Evolutionary conservation across 495 filamentous ascomycete species (phyloP).

Genomic region (Rhypophila decipiens): DNA sequence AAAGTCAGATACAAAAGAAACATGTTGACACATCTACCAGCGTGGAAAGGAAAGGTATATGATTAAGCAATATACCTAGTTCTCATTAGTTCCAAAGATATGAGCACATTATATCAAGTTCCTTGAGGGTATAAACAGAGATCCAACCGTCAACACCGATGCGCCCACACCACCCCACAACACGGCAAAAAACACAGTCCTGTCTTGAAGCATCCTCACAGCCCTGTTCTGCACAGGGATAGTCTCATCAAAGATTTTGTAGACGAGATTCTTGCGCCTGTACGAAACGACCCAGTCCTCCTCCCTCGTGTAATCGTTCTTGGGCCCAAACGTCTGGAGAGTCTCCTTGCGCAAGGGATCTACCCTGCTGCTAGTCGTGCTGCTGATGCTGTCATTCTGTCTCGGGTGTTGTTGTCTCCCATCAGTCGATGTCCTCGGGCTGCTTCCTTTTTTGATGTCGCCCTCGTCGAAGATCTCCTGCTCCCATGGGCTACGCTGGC

Average conservation of each 20-base stretch:
- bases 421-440: not conserved
- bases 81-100: too few relatives aligned
- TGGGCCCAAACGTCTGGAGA: constrained; percentile 39
- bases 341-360: constrained; percentile 36
- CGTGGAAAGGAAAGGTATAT: too few relatives aligned
- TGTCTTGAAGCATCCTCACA: constrained; percentile 59
- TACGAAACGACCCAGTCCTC: constrained; percentile 53
- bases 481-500: constrained; percentile 67
- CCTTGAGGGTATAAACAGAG: constrained; percentile 18
- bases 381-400: not conserved
- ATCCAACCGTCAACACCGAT: constrained; percentile 25
- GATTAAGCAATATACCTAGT: too few relatives aligned
- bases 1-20: too few relatives aligned
- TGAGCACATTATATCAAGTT: constrained; percentile 5
- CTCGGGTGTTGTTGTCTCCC: constrained; percentile 4
- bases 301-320: constrained; percentile 55
- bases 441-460: constrained; percentile 6
- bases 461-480: constrained; percentile 33
- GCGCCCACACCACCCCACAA: constrained; percentile 29
- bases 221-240: constrained; percentile 56
- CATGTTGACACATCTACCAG: too few relatives aligned
- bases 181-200: constrained; percentile 48
- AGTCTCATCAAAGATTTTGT: constrained; percentile 58
- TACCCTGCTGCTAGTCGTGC: not conserved
- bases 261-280: constrained; percentile 46